A percentile compares a stretch with the other conserved stretches of the same genome.
Evolutionary conservation across 208 protist species (phyloP).

Genomic region (Trypanosoma mega): DNA sequence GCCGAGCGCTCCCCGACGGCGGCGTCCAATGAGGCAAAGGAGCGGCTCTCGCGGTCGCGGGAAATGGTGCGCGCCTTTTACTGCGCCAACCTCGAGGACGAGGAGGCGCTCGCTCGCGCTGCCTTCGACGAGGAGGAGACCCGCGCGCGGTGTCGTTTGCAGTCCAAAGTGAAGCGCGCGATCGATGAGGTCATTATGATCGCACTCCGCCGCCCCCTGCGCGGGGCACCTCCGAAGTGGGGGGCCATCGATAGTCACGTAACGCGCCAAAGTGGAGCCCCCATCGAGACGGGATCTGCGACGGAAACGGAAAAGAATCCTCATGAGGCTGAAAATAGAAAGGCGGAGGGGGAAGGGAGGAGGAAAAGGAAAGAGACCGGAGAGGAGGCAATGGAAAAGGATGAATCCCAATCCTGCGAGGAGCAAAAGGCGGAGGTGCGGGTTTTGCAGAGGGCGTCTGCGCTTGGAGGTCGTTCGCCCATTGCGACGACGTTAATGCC

Average conservation of each 20-base stretch:
- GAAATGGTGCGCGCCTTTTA: conserved; percentile 8
- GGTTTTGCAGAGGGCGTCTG: too few species aligned
- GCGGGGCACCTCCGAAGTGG: too few species aligned
- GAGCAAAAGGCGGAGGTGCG: background rate
- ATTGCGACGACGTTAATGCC: too few species aligned
- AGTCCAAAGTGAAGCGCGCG: conserved; percentile 1
- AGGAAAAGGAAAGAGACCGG: background rate
- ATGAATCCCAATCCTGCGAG: background rate
- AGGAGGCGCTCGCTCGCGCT: background rate
- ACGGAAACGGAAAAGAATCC: background rate
- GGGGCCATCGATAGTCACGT: too few species aligned
- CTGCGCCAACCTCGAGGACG: conserved; percentile 5
- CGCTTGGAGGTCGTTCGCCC: too few species aligned
- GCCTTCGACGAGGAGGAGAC: conserved; percentile 4
- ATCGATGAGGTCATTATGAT: conserved; percentile 18
- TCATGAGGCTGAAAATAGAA: background rate
- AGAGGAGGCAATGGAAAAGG: background rate
- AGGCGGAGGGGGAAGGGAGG: background rate
- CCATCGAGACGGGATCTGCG: background rate
- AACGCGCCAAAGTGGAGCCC: too few species aligned
- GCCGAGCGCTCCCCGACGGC: background rate
- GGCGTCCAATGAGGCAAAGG: too few species aligned
- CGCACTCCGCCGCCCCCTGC: conserved; percentile 3
- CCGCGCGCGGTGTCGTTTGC: background rate
- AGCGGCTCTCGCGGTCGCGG: background rate